Percentiles rank a stretch among this genome's conserved stretches.
phyloP scores from a whole-genome alignment of 495 filamentous ascomycete genomes.

The Penicillium coprophilum region DNA sequence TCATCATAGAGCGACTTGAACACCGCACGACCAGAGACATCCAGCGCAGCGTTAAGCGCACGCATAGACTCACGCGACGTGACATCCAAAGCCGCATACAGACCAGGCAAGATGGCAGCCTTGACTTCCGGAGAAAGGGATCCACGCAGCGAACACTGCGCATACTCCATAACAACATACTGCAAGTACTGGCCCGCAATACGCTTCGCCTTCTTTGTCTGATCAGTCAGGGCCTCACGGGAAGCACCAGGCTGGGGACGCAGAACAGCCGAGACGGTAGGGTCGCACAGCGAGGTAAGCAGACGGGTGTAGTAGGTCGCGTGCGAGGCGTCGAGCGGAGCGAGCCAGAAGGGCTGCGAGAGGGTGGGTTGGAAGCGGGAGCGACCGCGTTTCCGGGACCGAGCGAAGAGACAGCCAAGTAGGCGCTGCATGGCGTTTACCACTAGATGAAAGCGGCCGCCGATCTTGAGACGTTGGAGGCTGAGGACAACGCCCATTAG shows the following conservation, averaged over 20 bases:
- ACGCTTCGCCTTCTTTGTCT: slow-evolving; percentile 71
- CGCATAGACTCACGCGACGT: slow-evolving; percentile 63
- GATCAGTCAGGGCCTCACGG: slow-evolving; percentile 62
- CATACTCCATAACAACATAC: slow-evolving; percentile 69
- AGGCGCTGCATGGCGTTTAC: slow-evolving; percentile 61
- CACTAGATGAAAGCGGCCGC: slow-evolving; percentile 70
- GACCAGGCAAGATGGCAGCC: slow-evolving; percentile 65
- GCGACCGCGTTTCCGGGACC: slow-evolving; percentile 48
- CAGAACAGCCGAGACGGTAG: slow-evolving; percentile 69
- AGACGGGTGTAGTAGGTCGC: slow-evolving; percentile 67
- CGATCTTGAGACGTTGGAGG: slow-evolving; percentile 63
- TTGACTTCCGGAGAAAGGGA: slow-evolving; percentile 59
- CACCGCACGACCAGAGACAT: slow-evolving; percentile 64
- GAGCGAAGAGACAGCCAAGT: slow-evolving; percentile 61
- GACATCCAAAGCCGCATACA: slow-evolving; percentile 70
- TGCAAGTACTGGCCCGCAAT: slow-evolving; percentile 75
- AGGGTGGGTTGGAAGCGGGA: slow-evolving; percentile 29
- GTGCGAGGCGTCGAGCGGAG: slow-evolving; percentile 47
- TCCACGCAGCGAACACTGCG: slow-evolving; percentile 60
- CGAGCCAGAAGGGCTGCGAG: slow-evolving; percentile 49
- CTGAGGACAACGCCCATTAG: slow-evolving; percentile 56
- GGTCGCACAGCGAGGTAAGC: slow-evolving; percentile 75
- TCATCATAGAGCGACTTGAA: slow-evolving; percentile 71
- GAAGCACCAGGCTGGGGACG: slow-evolving; percentile 39
- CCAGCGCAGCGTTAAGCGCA: slow-evolving; percentile 67